Evolutionary conservation across 139 green algal genomes (phyloP).

Genomic region (Desmodesmus armatus): DNA sequence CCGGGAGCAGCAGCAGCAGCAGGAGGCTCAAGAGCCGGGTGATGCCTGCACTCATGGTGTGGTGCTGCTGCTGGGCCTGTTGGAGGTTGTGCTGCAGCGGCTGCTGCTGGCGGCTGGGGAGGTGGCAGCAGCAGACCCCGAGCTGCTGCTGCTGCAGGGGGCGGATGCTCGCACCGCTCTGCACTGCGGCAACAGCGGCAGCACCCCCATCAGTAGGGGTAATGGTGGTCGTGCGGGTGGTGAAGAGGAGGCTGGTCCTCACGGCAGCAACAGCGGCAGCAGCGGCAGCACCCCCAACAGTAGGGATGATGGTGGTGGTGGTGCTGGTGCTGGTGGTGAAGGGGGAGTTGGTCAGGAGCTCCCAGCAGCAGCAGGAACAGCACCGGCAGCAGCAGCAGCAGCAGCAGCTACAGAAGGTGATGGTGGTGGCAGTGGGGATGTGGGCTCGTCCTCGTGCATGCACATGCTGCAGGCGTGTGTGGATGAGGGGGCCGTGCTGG

Average conservation of each 20-base stretch:
- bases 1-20: conserved; percentile 2
- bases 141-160: background rate
- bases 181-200: no score
- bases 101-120: background rate
- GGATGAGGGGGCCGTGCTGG: no score
- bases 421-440: background rate
- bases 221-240: background rate
- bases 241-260: background rate
- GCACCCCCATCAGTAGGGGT: no score
- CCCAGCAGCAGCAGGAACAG: background rate
- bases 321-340: background rate
- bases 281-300: background rate
- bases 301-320: background rate
- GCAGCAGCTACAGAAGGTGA: background rate
- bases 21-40: background rate
- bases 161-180: background rate
- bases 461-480: no score
- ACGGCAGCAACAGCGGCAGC: conserved; percentile 5
- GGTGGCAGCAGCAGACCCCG: background rate
- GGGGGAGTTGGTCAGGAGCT: background rate
- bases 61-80: conserved; percentile 13
- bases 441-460: no score
- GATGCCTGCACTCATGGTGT: conserved; percentile 36
- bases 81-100: conserved; percentile 20
- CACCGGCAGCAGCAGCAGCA: background rate